Conservation (phyloP, 169 alveolate species). For the Babesia bigemina region DNA sequence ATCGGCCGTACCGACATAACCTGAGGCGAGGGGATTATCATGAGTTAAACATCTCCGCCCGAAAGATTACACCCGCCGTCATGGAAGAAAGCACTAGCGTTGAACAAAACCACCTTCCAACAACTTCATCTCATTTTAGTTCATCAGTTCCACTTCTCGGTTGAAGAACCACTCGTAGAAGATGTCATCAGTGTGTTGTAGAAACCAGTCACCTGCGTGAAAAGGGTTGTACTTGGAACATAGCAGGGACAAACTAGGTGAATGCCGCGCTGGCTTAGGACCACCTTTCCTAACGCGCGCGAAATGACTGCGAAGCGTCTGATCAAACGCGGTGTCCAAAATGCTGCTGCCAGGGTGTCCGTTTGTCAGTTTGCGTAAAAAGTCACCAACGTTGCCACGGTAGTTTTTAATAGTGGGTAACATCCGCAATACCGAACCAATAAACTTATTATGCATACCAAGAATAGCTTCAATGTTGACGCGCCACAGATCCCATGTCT, state of each 20-base stretch:
- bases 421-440: neutral
- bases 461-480: slow-evolving; percentile 51
- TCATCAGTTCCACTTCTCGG: neutral
- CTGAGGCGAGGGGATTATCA: too few species aligned
- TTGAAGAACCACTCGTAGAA: slow-evolving; percentile 19
- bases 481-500: slow-evolving; percentile 74
- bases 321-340: neutral
- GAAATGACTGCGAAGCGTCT: neutral
- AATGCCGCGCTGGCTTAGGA: too few species aligned
- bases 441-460: slow-evolving; percentile 9
- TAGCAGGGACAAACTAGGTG: neutral
- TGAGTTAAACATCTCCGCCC: too few species aligned
- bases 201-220: too few species aligned
- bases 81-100: too few species aligned
- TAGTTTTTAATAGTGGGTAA: slow-evolving; percentile 2
- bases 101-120: too few species aligned
- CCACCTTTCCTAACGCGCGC: neutral
- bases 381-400: slow-evolving; percentile 8
- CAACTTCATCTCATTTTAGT: too few species aligned
- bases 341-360: neutral
- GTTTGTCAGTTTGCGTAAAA: neutral
- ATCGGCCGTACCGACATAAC: too few species aligned
- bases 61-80: too few species aligned
- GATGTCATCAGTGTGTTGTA: neutral
- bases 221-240: neutral